Percentiles rank a stretch among this genome's conserved stretches.
These are phyloP conservation scores for Collybia nuda DNA, from an alignment of 768 basidiomycete genomes.

Conservation along the genomic window DNA sequence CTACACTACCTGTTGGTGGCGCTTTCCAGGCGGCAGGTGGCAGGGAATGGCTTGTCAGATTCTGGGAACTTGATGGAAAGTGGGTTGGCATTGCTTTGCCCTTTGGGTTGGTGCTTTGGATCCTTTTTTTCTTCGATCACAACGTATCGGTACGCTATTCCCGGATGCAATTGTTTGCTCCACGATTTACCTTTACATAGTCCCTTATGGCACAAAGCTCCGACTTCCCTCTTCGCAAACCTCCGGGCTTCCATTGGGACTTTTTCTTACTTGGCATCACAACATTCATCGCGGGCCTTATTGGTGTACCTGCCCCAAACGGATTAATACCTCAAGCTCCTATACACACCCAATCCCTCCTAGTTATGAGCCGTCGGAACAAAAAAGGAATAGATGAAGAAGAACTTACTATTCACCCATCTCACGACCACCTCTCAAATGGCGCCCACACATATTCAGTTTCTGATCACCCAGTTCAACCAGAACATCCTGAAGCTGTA, in stretches of 20 bases:
- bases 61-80: conserved; percentile 86
- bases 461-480: background rate
- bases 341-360: conserved; percentile 84
- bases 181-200: conserved; percentile 33
- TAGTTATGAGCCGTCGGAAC: conserved; percentile 55
- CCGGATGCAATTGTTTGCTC: background rate
- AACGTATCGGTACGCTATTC: conserved; percentile 43
- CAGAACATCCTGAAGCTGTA: conserved; percentile 66
- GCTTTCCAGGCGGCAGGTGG: conserved; percentile 74
- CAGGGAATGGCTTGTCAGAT: conserved; percentile 80
- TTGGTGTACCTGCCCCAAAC: conserved; percentile 86
- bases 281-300: conserved; percentile 85
- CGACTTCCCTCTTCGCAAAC: conserved; percentile 87
- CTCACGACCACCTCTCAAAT: conserved; percentile 7
- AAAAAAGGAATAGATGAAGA: conserved; percentile 39
- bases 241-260: conserved; percentile 84
- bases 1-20: conserved; percentile 65
- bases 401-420: conserved; percentile 16
- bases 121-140: conserved; percentile 94
- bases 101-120: conserved; percentile 86
- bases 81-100: conserved; percentile 91
- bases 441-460: conserved; percentile 5
- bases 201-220: conserved; percentile 91
- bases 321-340: conserved; percentile 87
- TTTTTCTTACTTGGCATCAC: conserved; percentile 91